Evolutionary conservation across 2,329 filamentous ascomycete species (phyloP).

Genomic region (Pyrenophora seminiperda): DNA sequence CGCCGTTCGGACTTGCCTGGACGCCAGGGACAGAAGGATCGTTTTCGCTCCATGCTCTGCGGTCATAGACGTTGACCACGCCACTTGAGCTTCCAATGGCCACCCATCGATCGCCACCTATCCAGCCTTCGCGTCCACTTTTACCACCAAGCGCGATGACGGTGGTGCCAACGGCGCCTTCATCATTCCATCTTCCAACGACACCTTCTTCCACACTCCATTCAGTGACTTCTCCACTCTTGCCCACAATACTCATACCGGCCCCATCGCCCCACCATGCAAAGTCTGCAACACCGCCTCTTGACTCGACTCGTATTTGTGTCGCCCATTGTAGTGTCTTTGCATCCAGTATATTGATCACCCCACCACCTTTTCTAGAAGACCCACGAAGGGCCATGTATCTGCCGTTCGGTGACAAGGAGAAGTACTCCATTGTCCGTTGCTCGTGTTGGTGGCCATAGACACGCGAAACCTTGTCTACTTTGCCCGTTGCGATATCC

Average conservation of each 20-base stretch:
- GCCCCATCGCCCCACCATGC: constrained; percentile 88
- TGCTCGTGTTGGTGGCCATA: constrained; percentile 81
- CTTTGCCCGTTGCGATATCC: constrained; percentile 79
- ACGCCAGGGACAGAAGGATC: constrained; percentile 14
- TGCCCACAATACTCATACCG: constrained; percentile 81
- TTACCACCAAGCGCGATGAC: constrained; percentile 78
- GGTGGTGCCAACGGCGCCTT: constrained; percentile 85
- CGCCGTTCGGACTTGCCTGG: constrained; percentile 42
- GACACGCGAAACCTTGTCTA: constrained; percentile 81
- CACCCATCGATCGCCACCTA: constrained; percentile 87
- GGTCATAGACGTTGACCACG: constrained; percentile 92
- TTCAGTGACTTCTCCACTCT: constrained; percentile 88
- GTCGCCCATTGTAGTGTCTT: constrained; percentile 85
- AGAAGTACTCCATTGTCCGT: constrained; percentile 88
- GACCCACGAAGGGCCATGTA: constrained; percentile 85
- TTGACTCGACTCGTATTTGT: constrained; percentile 79
- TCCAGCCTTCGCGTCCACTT: constrained; percentile 60
- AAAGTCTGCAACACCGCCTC: constrained; percentile 85
- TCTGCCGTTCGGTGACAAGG: constrained; percentile 80
- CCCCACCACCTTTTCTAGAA: constrained; percentile 81
- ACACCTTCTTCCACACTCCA: constrained; percentile 76
- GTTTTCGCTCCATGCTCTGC: constrained; percentile 63
- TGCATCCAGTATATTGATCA: constrained; percentile 83
- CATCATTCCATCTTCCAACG: constrained; percentile 83
- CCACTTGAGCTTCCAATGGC: constrained; percentile 85